phyloP scores from a whole-genome alignment of 1,284 basidiomycete genomes.

The Cutaneotrichosporon sp. region DNA sequence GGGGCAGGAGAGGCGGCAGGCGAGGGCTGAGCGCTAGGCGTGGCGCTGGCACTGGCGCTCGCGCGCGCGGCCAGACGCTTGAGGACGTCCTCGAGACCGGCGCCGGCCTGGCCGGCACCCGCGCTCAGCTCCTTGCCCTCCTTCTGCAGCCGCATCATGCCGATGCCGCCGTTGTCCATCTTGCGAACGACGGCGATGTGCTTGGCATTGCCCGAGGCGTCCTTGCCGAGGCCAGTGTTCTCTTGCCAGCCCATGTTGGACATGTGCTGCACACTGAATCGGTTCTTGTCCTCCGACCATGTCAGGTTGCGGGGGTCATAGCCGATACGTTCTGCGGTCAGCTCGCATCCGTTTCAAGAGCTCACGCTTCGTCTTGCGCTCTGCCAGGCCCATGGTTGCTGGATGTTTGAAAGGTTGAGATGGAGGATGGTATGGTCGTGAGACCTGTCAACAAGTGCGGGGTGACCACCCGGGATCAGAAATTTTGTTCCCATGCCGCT shows the following conservation, averaged over 20 bases:
- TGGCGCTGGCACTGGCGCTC: constrained; percentile 19
- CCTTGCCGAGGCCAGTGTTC: constrained; percentile 46
- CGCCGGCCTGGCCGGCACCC: constrained; percentile 50
- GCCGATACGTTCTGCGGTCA: constrained; percentile 48
- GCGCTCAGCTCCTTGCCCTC: constrained; percentile 49
- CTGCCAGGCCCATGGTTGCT: constrained; percentile 51
- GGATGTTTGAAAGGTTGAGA: not conserved
- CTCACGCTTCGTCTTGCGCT: constrained; percentile 53
- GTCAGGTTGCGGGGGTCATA: constrained; percentile 54
- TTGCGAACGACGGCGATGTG: constrained; percentile 54
- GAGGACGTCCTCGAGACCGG: constrained; percentile 51
- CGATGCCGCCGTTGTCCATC: constrained; percentile 53
- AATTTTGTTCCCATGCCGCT: constrained; percentile 23
- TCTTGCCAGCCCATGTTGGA: constrained; percentile 52
- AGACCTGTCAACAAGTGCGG: constrained; percentile 13
- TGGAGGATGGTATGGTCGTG: constrained; percentile 3
- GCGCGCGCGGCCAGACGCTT: constrained; percentile 38
- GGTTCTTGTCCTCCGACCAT: constrained; percentile 53
- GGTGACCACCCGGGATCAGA: constrained; percentile 19
- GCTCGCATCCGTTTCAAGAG: not conserved
- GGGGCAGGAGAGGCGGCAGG: constrained; percentile 21
- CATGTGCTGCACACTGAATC: constrained; percentile 55
- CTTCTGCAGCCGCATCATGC: constrained; percentile 48
- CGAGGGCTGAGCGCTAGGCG: constrained; percentile 24
- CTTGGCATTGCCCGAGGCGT: constrained; percentile 46